Conservation (phyloP, 495 filamentous ascomycete genomes). For the Aeminium ludgeri region DNA sequence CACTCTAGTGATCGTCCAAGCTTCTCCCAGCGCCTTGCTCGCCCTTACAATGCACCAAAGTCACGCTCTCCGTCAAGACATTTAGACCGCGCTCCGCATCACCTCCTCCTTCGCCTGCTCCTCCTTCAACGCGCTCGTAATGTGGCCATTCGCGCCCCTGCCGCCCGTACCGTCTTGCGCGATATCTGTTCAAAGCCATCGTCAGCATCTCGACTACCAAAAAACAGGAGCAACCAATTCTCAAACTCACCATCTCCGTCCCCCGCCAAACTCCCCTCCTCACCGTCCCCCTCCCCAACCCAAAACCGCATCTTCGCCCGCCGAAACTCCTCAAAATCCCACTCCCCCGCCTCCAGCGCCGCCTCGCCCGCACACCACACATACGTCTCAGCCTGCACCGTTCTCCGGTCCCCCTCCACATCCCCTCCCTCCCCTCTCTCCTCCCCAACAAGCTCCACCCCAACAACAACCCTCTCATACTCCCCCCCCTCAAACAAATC, state of each 20-base stretch:
- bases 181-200: conserved; percentile 1
- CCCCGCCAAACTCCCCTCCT: conserved; percentile 26
- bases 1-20: no score
- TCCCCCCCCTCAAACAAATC: conserved; percentile 69
- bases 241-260: conserved; percentile 4
- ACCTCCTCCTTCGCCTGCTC: conserved; percentile 17
- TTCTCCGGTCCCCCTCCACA: conserved; percentile 34
- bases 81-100: conserved; percentile 24
- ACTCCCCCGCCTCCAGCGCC: conserved; percentile 50
- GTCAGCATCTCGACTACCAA: conserved; percentile 23
- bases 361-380: conserved; percentile 39
- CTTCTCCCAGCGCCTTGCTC: no score
- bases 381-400: conserved; percentile 58
- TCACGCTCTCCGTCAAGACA: no score
- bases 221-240: conserved; percentile 8
- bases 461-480: conserved; percentile 49
- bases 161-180: conserved; percentile 23
- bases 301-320: conserved; percentile 22
- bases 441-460: conserved; percentile 20
- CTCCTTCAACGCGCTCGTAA: conserved; percentile 19
- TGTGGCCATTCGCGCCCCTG: conserved; percentile 22
- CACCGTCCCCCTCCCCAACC: conserved; percentile 17
- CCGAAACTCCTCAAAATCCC: conserved; percentile 47
- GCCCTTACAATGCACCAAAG: no score
- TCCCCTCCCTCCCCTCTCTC: conserved; percentile 29